A percentile compares a stretch with the other conserved stretches of the same genome.
These are phyloP conservation scores for Naganishia randhawae DNA, from an alignment of 768 basidiomycete genomes.

Conservation along the genomic window DNA sequence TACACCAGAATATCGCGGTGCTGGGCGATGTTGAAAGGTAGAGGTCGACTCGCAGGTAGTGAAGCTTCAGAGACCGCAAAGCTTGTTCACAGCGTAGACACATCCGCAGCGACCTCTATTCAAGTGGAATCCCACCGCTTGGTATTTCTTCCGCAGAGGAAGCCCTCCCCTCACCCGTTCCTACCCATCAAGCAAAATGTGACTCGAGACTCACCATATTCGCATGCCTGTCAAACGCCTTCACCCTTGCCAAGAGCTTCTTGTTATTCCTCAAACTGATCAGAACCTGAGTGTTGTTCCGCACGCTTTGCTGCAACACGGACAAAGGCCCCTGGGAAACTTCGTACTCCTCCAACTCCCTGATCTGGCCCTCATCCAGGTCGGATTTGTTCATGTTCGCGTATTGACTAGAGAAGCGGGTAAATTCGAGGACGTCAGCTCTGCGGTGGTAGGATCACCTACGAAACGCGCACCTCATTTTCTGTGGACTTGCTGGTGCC, in stretches of 20 bases:
- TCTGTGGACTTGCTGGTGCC: background rate
- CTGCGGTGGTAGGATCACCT: background rate
- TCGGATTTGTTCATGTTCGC: slow-evolving; percentile 80
- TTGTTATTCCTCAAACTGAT: slow-evolving; percentile 98
- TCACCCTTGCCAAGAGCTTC: slow-evolving; percentile 79
- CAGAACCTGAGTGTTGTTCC: slow-evolving; percentile 95
- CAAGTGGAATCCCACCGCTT: too few species aligned
- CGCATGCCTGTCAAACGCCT: slow-evolving; percentile 97
- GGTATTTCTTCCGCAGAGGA: too few species aligned
- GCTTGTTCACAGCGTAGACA: too few species aligned
- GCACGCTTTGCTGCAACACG: slow-evolving; percentile 77
- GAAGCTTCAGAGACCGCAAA: too few species aligned
- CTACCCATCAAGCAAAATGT: background rate
- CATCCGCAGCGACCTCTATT: too few species aligned
- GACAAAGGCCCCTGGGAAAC: slow-evolving; percentile 71
- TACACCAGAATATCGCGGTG: too few species aligned
- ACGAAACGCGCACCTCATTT: background rate
- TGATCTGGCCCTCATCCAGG: slow-evolving; percentile 91
- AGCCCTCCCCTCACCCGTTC: background rate
- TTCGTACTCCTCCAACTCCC: slow-evolving; percentile 94
- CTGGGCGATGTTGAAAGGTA: too few species aligned
- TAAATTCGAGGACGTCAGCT: background rate
- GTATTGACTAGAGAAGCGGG: slow-evolving; percentile 20
- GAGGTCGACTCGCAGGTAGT: too few species aligned
- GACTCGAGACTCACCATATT: slow-evolving; percentile 70